A percentile compares a stretch with the other conserved stretches of the same genome.
Evolutionary conservation across 2,329 filamentous ascomycete genomes (phyloP).

Genomic region (Alternaria metachromatica): DNA sequence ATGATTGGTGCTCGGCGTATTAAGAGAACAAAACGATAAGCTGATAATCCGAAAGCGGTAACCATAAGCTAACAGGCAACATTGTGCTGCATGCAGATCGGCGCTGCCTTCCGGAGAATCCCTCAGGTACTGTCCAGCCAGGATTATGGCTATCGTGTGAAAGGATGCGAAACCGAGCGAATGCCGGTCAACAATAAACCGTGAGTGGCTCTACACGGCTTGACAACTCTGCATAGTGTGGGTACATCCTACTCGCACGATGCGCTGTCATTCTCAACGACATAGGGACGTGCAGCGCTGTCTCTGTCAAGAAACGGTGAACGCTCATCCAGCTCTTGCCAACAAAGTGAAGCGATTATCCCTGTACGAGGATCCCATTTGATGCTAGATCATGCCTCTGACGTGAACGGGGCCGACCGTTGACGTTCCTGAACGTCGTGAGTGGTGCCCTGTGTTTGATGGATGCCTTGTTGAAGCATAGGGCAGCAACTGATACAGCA

Average conservation of each 20-base stretch:
- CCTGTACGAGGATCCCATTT: not conserved
- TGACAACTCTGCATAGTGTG: constrained; percentile 1
- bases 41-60: constrained; percentile 4
- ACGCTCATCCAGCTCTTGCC: constrained; percentile 4
- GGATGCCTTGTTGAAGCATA: not conserved
- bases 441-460: constrained; percentile 4
- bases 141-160: not conserved
- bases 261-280: constrained; percentile 12
- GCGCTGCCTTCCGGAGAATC: not conserved
- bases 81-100: constrained; percentile 2
- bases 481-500: not conserved
- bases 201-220: not conserved
- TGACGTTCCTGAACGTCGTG: not conserved
- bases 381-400: not conserved
- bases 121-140: constrained; percentile 3
- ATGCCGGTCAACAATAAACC: not conserved
- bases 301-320: constrained; percentile 7
- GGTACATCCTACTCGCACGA: constrained; percentile 1
- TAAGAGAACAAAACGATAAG: constrained; percentile 5
- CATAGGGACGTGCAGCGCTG: constrained; percentile 1
- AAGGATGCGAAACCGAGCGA: not conserved
- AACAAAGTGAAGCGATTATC: constrained; percentile 3
- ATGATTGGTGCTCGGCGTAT: constrained; percentile 6
- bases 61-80: constrained; percentile 4
- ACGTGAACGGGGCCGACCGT: not conserved